Evolutionary conservation across 192 early-diverging fungal species (phyloP), one percentile per base, ranked within the genome.

Genomic region (Chytriomyces sp.): DNA sequence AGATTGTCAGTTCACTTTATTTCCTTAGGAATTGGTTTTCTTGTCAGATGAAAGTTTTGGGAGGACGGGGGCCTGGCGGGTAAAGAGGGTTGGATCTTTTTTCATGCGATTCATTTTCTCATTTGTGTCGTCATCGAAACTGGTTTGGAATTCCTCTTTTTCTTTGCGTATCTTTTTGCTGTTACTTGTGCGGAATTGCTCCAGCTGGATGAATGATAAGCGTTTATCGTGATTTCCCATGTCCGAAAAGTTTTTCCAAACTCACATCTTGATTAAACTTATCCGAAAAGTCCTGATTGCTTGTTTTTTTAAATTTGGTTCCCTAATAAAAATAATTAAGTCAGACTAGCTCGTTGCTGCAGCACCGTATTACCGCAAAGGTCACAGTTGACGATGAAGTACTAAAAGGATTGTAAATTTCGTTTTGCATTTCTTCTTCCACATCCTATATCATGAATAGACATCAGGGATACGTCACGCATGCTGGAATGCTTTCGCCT

Each of bases 91-190:
- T 7, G 39, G 17, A 1, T 74, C 73, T 19, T 33, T 58, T 25
- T 64, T 63, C 49, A 74, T 33, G 25, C 8, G 10, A 10, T 36
- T 31, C 41, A 74, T 58, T 55, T 55, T 74, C 25, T 10, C 19
- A 5, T 32, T 17, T 52, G 66, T 10, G 25, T 55, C 52, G 14
- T 58, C 62, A 33, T 74, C 73, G 32, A 74, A 74, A 31, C 30
- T n/a, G 12, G 66, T 64, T 66, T 74, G 54, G 63, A 74, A 74
- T 28, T 74, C 73, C 33, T 65, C 55, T 31, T 66, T 64, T 12
- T 74, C 73, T 58, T 74, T 74, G 4, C 26, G 52, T 2, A 34
- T 22, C 26, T 65, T 55, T 39, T 74, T 74, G 26, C 19, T 28
- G 37, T 73, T 73, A n/a, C 28, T 39, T n/a, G 28, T 22, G 17